Evolutionary conservation across 2,329 filamentous ascomycete species (phyloP), one percentile per base, ranked within the genome.

Genomic region (Fusarium cyanostomum): DNA sequence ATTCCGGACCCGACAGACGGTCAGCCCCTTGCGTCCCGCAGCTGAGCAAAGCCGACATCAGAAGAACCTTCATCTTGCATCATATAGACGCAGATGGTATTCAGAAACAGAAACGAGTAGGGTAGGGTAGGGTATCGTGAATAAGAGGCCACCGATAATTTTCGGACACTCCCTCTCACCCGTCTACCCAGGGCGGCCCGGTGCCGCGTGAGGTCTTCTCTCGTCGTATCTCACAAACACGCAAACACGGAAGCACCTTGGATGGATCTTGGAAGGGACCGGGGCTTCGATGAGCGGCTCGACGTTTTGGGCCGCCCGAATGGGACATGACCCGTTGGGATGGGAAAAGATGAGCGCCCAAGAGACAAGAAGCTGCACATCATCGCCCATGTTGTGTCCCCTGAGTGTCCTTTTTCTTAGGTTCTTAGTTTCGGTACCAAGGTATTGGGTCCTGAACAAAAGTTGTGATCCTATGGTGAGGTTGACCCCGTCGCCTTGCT

Each of bases 111-210:
- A 56, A 54, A 43, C 30, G 26, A 52, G 31, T 9, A 48, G 24
- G 30, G 44, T 35, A 49, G 42, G 34, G 41, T 49, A 52, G 15
- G 33, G 28, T 15, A 31, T 46, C 34, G 37, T 35, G 42, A 35
- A 39, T 21, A 33, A 35, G 39, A 57, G 45, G 56, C 16, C 42
- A 54, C 66, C 67, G 65, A 68, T 30, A 31, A 30, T 52, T 68
- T 65, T 70, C 67, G 62, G 67, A 33, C 67, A 65, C 67, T 69
- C 64, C 52, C 56, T 64, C 30, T 53, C 28, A 39, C 34, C 21
- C 38, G 26, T 16, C 43, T 37, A 26, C 39, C 31, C 30, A 44
- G 31, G n/a, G 30, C 38, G 48, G 56, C 39, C 52, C 26, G 28
- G 12, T 26, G 45, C 34, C 39, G 50, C 26, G 21, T 30, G 48